Percentiles rank a stretch among this genome's conserved stretches.
phyloP scores from a whole-genome alignment of 106 monocot species.

The Dendrobium chrysotoxum region DNA sequence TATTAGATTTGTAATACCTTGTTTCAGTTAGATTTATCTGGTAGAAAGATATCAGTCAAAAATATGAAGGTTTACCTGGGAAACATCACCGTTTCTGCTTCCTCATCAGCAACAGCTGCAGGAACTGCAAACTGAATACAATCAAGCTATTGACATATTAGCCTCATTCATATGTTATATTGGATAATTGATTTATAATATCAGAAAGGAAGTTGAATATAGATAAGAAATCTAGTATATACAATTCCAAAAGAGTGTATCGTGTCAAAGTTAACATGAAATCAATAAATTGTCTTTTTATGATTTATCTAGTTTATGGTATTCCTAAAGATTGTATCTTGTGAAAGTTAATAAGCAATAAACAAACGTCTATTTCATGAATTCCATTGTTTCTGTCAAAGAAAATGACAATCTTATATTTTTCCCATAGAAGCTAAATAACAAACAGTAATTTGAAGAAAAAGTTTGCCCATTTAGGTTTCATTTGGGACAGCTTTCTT shows the following conservation, averaged over 20 bases:
- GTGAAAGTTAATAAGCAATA: background rate
- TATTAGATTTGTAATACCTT: background rate
- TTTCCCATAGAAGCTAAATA: too few species aligned
- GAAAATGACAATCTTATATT: background rate
- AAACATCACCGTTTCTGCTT: constrained; percentile 8
- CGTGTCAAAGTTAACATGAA: background rate
- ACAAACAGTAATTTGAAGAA: background rate
- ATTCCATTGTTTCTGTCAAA: background rate
- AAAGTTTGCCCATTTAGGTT: background rate
- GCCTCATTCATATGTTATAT: background rate
- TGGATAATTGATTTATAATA: background rate
- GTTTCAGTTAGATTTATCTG: background rate
- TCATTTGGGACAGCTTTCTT: too few species aligned
- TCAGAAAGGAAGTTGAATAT: background rate
- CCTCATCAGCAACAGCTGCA: constrained; percentile 7
- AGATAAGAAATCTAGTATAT: background rate
- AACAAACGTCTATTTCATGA: background rate
- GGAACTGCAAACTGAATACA: constrained; percentile 11
- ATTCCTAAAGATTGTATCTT: background rate
- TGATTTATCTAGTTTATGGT: background rate
- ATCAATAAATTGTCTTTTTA: background rate
- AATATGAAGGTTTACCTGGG: background rate
- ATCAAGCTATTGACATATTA: background rate
- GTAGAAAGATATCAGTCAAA: background rate
- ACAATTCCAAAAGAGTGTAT: background rate